Base-by-base conservation (phyloP, 2,329 filamentous ascomycete genomes). In the Pyrenochaeta sp. region DNA sequence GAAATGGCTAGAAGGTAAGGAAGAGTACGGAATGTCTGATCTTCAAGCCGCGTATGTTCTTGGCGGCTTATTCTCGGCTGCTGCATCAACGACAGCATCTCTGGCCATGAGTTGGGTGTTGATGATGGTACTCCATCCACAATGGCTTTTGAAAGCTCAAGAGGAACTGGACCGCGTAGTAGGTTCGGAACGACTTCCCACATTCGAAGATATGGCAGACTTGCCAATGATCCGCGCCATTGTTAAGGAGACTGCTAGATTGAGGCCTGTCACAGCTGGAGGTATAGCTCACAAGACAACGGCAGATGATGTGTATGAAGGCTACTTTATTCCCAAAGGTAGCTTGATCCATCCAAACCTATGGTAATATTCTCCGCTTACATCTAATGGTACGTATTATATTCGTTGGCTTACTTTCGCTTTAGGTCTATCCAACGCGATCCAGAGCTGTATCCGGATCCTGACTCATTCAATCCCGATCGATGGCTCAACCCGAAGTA, bases 311-410 rank as follows among this genome's bases (percentile, higher is more conserved):
- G 63, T 70, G 10, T 83, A 81, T 60, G 73, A 75, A 32, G 80
- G 79, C 11, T 82, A 78, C 56, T 64, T 73, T 7, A 81, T 84
- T 23, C 81, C 82, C 2, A 77, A 75, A 42, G 76, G 73, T 1
- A 35, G 12, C 32, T n/a, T 35, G 32, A 35, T 35, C 5, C 32
- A n/a, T 35, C 23, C 23, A 27, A 35, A 35, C 15, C 5, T 35
- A 35, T 35, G 32, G 23, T 35, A 35, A 4, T 17, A 17, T 17
- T 5, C 4, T 35, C 15, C 11, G 32, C 23, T 27, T 27, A 27
- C 9, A 9, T 4, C 23, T 27, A 27, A 27, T 9, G 9, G 4
- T 27, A 9, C 23, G 4, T 27, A 27, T 9, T 9, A 35, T 5
- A 35, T 35, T n/a, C 32, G 4, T 17, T 11, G 4, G 15, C 12